phyloP scores from a whole-genome alignment of 345 rosid genomes.

The Hibiscus mutabilis region DNA sequence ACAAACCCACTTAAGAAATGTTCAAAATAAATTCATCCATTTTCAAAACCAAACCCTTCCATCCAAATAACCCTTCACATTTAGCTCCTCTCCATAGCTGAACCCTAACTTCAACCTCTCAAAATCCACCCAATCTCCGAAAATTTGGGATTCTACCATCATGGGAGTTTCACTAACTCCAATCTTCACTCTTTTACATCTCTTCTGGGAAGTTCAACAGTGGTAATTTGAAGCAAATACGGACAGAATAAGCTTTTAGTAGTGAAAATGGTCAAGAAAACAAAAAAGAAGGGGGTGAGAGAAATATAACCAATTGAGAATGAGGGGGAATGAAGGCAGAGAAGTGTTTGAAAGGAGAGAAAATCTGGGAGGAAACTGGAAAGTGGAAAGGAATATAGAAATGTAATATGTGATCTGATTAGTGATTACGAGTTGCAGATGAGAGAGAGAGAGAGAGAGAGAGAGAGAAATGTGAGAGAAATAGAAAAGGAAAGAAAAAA shows the following conservation, averaged over 20 bases:
- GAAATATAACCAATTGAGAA: not conserved
- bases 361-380: slow-evolving; percentile 28
- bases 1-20: not conserved
- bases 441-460: slow-evolving; percentile 15
- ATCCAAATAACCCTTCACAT: slow-evolving; percentile 16
- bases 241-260: not conserved
- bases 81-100: slow-evolving; percentile 14
- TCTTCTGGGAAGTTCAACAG: slow-evolving; percentile 9
- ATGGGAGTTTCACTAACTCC: slow-evolving; percentile 11
- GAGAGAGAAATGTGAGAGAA: slow-evolving; percentile 13
- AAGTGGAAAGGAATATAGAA: slow-evolving; percentile 28
- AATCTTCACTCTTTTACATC: slow-evolving; percentile 7
- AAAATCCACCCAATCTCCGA: slow-evolving; percentile 8
- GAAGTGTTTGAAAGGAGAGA: slow-evolving; percentile 14
- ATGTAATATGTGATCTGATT: slow-evolving; percentile 26
- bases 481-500: not conserved
- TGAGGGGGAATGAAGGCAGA: not conserved
- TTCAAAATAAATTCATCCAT: slow-evolving; percentile 21
- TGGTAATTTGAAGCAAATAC: not conserved
- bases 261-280: not conserved
- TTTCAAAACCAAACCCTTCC: slow-evolving; percentile 35
- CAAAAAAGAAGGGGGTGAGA: not conserved
- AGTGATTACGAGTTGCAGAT: slow-evolving; percentile 30
- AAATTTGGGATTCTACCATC: slow-evolving; percentile 18
- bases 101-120: slow-evolving; percentile 26